A percentile compares a stretch with the other conserved stretches of the same genome.
phyloP scores from a whole-genome alignment of 257 asterid genomes.

The Nicotiana paniculata region DNA sequence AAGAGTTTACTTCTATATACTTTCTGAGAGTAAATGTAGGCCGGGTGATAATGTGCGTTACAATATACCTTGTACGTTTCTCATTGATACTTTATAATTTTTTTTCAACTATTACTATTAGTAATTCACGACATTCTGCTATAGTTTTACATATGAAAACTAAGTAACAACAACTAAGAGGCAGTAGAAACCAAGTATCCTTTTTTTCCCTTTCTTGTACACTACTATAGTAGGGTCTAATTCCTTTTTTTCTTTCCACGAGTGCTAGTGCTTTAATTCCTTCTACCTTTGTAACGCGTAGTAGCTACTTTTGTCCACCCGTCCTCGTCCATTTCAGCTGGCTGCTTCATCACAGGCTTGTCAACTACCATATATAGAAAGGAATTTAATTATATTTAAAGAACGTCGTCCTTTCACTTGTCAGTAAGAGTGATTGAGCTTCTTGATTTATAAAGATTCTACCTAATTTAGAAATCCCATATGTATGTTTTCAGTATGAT shows the following conservation, averaged over 20 bases:
- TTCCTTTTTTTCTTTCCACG: neutral
- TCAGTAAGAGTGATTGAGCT: neutral
- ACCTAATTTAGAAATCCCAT: conserved; percentile 1
- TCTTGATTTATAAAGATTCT: neutral
- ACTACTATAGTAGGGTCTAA: too few species aligned
- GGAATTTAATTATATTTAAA: neutral
- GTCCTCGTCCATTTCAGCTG: conserved; percentile 32
- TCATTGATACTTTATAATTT: neutral
- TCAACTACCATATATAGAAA: neutral
- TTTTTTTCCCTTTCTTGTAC: neutral
- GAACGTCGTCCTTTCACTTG: neutral
- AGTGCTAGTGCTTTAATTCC: conserved; percentile 8
- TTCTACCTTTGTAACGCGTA: conserved; percentile 39
- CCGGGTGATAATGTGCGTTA: neutral
- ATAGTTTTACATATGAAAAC: neutral
- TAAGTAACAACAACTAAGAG: neutral
- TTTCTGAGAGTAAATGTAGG: neutral
- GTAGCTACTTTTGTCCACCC: conserved; percentile 48
- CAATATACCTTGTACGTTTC: neutral
- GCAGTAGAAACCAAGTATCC: neutral
- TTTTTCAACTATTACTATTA: too few species aligned
- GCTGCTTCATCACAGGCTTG: conserved; percentile 7
- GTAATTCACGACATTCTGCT: neutral
- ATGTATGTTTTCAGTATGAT: neutral
- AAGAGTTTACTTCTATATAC: neutral